Conservation (phyloP, 441 rosid genomes). For the Lepidium campestre region DNA sequence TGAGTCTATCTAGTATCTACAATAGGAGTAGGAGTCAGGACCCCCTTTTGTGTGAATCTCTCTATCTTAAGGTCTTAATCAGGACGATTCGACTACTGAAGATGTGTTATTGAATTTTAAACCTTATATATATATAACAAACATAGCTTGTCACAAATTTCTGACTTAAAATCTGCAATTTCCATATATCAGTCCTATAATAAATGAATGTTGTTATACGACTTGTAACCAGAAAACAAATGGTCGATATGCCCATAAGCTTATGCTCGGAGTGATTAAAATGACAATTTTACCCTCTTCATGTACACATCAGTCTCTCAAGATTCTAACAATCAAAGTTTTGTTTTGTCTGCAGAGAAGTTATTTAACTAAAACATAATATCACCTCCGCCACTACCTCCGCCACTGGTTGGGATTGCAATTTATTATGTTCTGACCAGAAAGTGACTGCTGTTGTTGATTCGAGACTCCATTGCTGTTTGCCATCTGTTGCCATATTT, state of each 20-base stretch:
- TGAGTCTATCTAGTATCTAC: no score
- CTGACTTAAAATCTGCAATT: not conserved
- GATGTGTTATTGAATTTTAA: not conserved
- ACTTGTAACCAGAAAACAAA: not conserved
- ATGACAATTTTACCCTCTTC: not conserved
- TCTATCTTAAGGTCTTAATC: no score
- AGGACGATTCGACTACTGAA: not conserved
- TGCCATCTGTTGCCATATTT: constrained; percentile 75
- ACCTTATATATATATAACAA: not conserved
- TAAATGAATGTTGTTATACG: not conserved
- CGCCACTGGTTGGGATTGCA: constrained; percentile 50
- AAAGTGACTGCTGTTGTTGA: constrained; percentile 38
- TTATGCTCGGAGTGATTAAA: not conserved
- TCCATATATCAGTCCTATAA: not conserved
- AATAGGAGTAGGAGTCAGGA: no score
- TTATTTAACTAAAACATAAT: no score
- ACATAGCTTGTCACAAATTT: not conserved
- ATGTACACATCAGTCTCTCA: not conserved
- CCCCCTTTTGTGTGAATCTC: no score
- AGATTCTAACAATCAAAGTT: no score
- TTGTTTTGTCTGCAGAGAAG: no score
- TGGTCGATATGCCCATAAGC: not conserved
- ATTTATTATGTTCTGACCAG: constrained; percentile 36
- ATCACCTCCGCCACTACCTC: no score
- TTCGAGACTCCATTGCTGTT: constrained; percentile 26